Evolutionary conservation across 345 rosid genomes (phyloP).

Genomic region (Eucalyptus dawsonii): DNA sequence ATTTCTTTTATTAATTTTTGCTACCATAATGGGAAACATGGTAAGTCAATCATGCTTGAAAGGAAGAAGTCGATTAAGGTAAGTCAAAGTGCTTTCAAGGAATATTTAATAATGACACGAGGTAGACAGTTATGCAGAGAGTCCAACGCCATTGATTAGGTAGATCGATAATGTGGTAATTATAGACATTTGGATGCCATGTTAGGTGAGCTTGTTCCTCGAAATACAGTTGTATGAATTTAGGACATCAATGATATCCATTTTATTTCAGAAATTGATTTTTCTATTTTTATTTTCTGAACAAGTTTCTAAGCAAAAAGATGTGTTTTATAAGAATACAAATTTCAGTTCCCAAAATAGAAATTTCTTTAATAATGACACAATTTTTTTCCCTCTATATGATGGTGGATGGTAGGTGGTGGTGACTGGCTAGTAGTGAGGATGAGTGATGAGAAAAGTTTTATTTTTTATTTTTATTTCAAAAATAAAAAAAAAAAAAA

Average conservation of each 20-base stretch:
- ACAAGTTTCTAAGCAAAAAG: no score
- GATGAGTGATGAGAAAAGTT: rapidly evolving
- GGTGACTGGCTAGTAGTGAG: rapidly evolving
- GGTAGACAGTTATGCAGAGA: neutral
- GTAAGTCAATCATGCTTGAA: neutral
- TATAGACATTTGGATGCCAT: neutral
- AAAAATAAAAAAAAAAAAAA: no score
- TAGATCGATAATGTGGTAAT: neutral
- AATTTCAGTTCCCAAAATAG: no score
- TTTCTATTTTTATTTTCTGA: no score
- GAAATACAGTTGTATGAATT: neutral
- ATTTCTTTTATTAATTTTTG: neutral
- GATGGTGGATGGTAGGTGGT: rapidly evolving
- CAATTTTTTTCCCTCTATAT: no score
- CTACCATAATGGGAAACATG: neutral
- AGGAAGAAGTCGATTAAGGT: neutral
- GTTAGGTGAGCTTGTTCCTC: neutral
- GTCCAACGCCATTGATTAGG: neutral
- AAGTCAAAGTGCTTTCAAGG: neutral
- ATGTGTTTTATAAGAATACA: no score
- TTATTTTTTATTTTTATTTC: no score
- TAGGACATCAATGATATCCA: neutral
- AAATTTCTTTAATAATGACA: no score
- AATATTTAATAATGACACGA: neutral
- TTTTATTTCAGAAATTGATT: no score